phyloP scores from a whole-genome alignment of 192 early-diverging fungal genomes.

The Mortierella alpina region DNA sequence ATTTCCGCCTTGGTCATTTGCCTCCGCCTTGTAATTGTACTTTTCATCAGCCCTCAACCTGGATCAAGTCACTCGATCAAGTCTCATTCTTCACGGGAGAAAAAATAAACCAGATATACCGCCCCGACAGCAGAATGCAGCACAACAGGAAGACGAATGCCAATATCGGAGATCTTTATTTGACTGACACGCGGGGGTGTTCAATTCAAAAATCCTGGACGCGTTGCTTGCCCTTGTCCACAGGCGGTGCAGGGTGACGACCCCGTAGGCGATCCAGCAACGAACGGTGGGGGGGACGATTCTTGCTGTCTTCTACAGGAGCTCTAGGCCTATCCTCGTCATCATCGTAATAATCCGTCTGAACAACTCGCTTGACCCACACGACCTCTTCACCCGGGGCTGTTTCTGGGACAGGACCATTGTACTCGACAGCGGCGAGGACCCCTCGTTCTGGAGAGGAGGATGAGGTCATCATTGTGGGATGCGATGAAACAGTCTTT shows the following conservation, averaged over 20 bases:
- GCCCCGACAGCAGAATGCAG: too few species aligned
- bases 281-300: background rate
- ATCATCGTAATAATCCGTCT: conserved; percentile 27
- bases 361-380: conserved; percentile 25
- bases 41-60: background rate
- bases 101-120: too few species aligned
- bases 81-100: too few species aligned
- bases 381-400: conserved; percentile 16
- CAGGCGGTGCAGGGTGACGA: background rate
- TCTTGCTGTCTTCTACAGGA: background rate
- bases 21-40: background rate
- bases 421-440: conserved; percentile 6
- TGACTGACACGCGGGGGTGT: background rate
- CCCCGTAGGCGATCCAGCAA: conserved; percentile 29
- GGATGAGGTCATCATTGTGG: background rate
- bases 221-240: conserved; percentile 37
- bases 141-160: background rate
- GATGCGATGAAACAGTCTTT: too few species aligned
- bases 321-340: background rate
- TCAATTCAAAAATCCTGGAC: background rate
- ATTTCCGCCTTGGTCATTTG: background rate
- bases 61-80: background rate
- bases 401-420: conserved; percentile 18
- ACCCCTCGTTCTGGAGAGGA: background rate
- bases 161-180: background rate